These are phyloP conservation scores for Malassezia psittaci DNA, from an alignment of 1,284 basidiomycete species.

Conservation along the genomic window DNA sequence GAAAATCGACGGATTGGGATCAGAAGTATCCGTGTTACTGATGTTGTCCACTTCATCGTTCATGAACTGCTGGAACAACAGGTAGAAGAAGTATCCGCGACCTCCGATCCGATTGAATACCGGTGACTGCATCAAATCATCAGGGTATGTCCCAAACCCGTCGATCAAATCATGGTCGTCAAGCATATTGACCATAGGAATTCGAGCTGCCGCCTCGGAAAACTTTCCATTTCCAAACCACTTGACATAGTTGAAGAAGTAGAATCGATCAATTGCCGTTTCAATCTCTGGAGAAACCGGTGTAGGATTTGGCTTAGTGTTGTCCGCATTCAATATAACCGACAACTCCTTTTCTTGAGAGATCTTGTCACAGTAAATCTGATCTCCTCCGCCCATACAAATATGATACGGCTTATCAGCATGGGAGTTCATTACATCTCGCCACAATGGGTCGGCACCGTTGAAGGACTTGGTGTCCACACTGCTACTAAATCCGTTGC, in stretches of 20 bases:
- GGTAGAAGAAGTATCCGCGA: constrained; percentile 42
- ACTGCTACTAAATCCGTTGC: constrained; percentile 54
- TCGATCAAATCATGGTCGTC: constrained; percentile 67
- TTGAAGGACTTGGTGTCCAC: constrained; percentile 50
- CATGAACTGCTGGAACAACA: constrained; percentile 45
- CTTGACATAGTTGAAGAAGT: constrained; percentile 63
- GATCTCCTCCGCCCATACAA: constrained; percentile 60
- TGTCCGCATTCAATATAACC: constrained; percentile 66
- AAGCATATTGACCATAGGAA: constrained; percentile 64
- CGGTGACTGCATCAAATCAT: constrained; percentile 35
- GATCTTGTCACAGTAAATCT: constrained; percentile 36
- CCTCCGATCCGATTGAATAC: constrained; percentile 39
- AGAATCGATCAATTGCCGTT: constrained; percentile 67
- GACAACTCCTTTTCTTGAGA: constrained; percentile 52
- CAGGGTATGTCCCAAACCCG: constrained; percentile 68
- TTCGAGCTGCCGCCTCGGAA: constrained; percentile 71
- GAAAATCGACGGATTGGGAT: constrained; percentile 19
- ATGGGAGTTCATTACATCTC: constrained; percentile 74
- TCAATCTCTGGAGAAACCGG: constrained; percentile 64
- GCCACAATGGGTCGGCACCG: constrained; percentile 62
- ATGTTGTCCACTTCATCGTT: constrained; percentile 34
- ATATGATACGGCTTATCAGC: constrained; percentile 70
- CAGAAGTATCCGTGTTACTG: constrained; percentile 18
- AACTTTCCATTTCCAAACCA: constrained; percentile 80
- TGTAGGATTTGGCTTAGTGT: constrained; percentile 59